Conservation (phyloP, 768 basidiomycete genomes). For the Lentinula aciculospora region DNA sequence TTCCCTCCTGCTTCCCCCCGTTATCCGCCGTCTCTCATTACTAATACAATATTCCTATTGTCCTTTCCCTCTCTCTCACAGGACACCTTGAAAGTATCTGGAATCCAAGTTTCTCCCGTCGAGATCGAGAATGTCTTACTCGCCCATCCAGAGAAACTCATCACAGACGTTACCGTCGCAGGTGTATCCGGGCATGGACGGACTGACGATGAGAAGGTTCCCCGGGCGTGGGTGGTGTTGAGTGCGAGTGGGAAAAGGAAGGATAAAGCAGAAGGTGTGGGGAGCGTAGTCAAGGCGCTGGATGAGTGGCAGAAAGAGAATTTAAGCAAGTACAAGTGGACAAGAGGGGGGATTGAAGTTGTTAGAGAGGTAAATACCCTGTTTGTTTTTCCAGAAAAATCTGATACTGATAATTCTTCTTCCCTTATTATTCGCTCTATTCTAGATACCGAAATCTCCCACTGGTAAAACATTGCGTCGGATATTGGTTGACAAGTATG, state of each 20-base stretch:
- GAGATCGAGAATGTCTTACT: constrained; percentile 70
- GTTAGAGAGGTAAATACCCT: constrained; percentile 47
- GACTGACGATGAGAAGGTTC: constrained; percentile 66
- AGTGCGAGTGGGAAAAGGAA: constrained; percentile 45
- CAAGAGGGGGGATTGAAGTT: constrained; percentile 66
- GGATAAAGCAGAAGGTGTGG: constrained; percentile 24
- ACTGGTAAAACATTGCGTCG: constrained; percentile 70
- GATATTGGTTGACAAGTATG: constrained; percentile 54
- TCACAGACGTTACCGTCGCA: constrained; percentile 64
- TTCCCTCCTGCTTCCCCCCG: neutral
- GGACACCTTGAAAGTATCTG: constrained; percentile 80
- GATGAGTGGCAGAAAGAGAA: constrained; percentile 57
- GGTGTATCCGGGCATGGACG: constrained; percentile 64
- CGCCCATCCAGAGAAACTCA: constrained; percentile 53
- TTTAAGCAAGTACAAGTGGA: constrained; percentile 72
- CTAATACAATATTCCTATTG: too few relatives aligned
- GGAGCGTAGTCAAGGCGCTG: constrained; percentile 36
- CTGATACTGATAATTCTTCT: neutral
- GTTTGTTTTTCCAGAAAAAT: neutral
- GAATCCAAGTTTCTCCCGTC: constrained; percentile 72
- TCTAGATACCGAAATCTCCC: constrained; percentile 66
- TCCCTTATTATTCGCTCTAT: neutral
- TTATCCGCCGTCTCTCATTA: too few relatives aligned
- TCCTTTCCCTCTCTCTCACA: constrained; percentile 16
- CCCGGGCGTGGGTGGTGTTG: constrained; percentile 75